Evolutionary conservation across 73 alveolate genomes (phyloP).

Genomic region (Tetrahymena elliotti): DNA sequence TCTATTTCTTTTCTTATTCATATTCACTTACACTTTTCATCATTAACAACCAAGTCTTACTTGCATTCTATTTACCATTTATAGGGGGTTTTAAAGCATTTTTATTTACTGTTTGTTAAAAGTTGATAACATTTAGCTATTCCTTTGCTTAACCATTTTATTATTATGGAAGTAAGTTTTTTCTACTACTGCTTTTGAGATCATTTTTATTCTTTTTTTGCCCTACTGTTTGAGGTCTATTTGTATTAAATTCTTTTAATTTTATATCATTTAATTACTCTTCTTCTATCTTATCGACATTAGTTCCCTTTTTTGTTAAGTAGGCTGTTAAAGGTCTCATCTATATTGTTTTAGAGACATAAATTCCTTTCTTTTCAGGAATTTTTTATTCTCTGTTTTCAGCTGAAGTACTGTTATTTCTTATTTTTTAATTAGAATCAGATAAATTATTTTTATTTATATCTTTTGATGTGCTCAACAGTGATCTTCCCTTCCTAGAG

Average conservation of each 20-base stretch:
- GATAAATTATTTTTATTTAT: background rate
- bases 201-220: background rate
- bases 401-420: background rate
- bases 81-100: background rate
- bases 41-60: background rate
- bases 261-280: background rate
- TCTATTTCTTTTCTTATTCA: background rate
- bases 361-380: background rate
- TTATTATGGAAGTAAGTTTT: background rate
- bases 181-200: background rate
- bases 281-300: background rate
- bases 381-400: background rate
- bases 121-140: background rate
- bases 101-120: background rate
- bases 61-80: background rate
- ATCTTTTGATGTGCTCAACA: background rate
- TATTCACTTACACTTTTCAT: background rate
- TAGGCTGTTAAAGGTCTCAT: background rate
- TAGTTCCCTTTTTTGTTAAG: background rate
- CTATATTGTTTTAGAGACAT: background rate
- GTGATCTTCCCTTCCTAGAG: background rate
- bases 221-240: background rate
- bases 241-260: background rate
- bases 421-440: background rate
- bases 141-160: background rate